These are phyloP conservation scores for Peronospora tabacina DNA, from an alignment of 352 stramenopile species.

Conservation along the genomic window DNA sequence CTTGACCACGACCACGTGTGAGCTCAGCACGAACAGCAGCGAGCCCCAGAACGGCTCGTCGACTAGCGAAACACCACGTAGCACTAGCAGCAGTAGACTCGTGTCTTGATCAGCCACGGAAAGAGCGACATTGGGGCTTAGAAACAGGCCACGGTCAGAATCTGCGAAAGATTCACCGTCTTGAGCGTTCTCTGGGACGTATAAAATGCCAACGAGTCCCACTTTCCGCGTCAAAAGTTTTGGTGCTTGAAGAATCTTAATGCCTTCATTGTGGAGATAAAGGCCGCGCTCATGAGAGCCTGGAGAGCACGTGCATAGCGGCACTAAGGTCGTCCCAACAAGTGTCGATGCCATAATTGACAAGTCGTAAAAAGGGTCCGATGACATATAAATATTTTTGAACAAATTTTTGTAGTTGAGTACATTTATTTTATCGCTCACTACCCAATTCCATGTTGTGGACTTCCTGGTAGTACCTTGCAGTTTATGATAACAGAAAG, in stretches of 20 bases:
- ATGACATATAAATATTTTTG: not conserved
- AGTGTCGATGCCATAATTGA: constrained; percentile 15
- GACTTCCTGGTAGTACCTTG: no score
- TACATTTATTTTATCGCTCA: no score
- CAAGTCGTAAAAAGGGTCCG: constrained; percentile 1
- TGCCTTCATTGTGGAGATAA: constrained; percentile 35
- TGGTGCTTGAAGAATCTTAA: constrained; percentile 43
- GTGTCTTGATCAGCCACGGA: constrained; percentile 45
- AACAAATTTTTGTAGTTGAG: no score
- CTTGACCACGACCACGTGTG: constrained; percentile 43
- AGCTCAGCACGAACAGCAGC: constrained; percentile 50
- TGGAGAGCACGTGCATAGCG: constrained; percentile 45
- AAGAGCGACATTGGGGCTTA: constrained; percentile 33
- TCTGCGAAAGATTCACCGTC: not conserved
- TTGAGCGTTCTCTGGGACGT: constrained; percentile 22
- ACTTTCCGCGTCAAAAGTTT: constrained; percentile 44
- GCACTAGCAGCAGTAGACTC: constrained; percentile 39
- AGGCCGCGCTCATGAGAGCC: constrained; percentile 22
- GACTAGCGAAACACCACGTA: constrained; percentile 42
- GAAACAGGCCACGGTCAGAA: constrained; percentile 44
- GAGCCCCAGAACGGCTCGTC: constrained; percentile 55
- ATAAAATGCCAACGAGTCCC: constrained; percentile 48
- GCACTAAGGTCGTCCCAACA: constrained; percentile 31
- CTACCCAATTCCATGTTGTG: no score
- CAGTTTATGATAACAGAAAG: constrained; percentile 7